These are phyloP conservation scores for Fragaria iinumae DNA, from an alignment of 306 rosid genomes.

Conservation along the genomic window DNA sequence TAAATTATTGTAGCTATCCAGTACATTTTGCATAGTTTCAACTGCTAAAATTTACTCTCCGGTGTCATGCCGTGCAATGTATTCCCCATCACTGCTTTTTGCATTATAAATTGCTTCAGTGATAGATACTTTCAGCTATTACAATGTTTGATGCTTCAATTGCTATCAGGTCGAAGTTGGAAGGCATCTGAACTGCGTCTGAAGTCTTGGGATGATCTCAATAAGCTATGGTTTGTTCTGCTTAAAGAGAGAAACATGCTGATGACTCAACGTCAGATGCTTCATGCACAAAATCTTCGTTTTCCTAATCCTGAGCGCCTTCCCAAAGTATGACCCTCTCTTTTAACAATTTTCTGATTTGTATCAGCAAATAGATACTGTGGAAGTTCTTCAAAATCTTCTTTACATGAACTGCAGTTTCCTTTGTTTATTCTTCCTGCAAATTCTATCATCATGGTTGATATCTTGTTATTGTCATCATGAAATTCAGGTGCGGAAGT, in stretches of 20 bases:
- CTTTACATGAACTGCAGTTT: not conserved
- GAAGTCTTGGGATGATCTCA: slow-evolving; percentile 96
- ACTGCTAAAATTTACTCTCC: not conserved
- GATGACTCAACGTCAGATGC: slow-evolving; percentile 98
- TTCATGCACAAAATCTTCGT: slow-evolving; percentile 77
- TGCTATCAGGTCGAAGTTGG: slow-evolving; percentile 81
- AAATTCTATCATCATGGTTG: not conserved
- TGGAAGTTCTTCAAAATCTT: not conserved
- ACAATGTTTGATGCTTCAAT: slow-evolving; percentile 9
- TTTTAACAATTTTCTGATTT: not conserved
- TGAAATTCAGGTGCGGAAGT: slow-evolving; percentile 76
- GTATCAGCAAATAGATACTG: not conserved
- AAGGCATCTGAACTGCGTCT: slow-evolving; percentile 83
- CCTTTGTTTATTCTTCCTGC: not conserved
- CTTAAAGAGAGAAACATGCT: slow-evolving; percentile 94
- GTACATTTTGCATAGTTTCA: not conserved
- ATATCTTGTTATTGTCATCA: slow-evolving; percentile 1
- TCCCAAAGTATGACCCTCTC: slow-evolving; percentile 56
- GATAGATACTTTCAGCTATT: not conserved
- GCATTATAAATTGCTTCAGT: not conserved
- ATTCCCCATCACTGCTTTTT: not conserved
- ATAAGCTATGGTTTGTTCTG: slow-evolving; percentile 85
- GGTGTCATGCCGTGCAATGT: not conserved
- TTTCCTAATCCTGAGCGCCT: slow-evolving; percentile 84
- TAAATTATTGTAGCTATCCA: not conserved